These are phyloP conservation scores for Raphanus sativus DNA, from an alignment of 345 rosid genomes.

Conservation along the genomic window DNA sequence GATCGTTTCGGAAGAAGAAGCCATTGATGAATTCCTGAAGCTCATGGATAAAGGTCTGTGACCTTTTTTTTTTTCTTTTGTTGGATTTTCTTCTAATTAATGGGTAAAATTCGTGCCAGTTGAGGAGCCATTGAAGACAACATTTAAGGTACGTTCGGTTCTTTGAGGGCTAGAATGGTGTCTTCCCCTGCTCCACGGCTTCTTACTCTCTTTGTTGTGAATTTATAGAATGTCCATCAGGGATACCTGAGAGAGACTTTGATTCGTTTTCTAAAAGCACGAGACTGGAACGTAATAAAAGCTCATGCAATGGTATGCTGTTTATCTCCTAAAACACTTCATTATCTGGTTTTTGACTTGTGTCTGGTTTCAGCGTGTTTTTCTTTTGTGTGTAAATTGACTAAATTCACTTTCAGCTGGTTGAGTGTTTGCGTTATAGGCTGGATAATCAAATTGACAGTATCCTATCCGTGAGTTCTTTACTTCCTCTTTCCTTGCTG, in stretches of 20 bases:
- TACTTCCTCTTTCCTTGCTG: background rate
- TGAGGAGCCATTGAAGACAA: slow-evolving; percentile 60
- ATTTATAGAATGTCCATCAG: slow-evolving; percentile 75
- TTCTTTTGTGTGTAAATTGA: background rate
- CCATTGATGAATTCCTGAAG: slow-evolving; percentile 61
- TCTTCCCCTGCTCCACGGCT: background rate
- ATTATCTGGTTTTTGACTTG: slow-evolving; percentile 3
- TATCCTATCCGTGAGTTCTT: slow-evolving; percentile 65
- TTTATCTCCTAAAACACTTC: background rate
- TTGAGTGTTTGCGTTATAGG: slow-evolving; percentile 89
- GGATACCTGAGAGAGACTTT: slow-evolving; percentile 72
- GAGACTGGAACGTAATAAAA: slow-evolving; percentile 77
- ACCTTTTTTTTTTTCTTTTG: slow-evolving; percentile 19
- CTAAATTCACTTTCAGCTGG: slow-evolving; percentile 56
- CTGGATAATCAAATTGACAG: slow-evolving; percentile 74
- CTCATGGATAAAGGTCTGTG: slow-evolving; percentile 72
- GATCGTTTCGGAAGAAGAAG: slow-evolving; percentile 54
- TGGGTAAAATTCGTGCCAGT: slow-evolving; percentile 39
- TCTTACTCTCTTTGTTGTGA: slow-evolving; percentile 10
- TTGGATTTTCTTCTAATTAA: slow-evolving; percentile 7
- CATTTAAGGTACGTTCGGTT: slow-evolving; percentile 56
- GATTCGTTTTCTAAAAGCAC: slow-evolving; percentile 82
- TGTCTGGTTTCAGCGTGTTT: background rate
- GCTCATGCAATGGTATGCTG: slow-evolving; percentile 84
- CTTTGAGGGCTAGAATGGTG: background rate